phyloP scores from a whole-genome alignment of 352 stramenopile genomes.

The Pythium sukuiense region DNA sequence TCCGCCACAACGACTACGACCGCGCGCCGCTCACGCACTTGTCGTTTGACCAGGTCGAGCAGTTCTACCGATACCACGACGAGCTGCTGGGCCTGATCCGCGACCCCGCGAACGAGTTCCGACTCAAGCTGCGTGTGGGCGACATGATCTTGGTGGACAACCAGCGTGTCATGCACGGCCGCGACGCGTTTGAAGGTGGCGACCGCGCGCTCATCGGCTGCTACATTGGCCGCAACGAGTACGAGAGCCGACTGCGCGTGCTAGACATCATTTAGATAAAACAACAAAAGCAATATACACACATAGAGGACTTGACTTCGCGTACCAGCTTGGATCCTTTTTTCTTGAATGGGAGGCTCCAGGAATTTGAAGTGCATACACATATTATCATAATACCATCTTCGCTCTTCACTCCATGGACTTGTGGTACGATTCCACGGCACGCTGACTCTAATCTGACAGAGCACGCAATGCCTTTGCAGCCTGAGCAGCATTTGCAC shows the following conservation, averaged over 20 bases:
- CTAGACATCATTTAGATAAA: slow-evolving; percentile 66
- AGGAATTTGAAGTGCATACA: no score
- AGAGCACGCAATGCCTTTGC: no score
- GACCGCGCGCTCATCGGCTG: slow-evolving; percentile 83
- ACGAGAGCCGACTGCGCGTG: slow-evolving; percentile 80
- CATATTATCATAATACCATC: no score
- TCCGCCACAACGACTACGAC: slow-evolving; percentile 91
- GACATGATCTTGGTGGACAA: slow-evolving; percentile 89
- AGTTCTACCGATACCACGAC: slow-evolving; percentile 79
- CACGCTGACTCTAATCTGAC: no score
- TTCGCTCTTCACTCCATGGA: no score
- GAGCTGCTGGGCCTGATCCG: slow-evolving; percentile 68
- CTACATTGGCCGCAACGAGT: slow-evolving; percentile 88
- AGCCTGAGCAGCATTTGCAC: background rate
- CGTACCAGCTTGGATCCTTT: no score
- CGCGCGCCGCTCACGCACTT: slow-evolving; percentile 79
- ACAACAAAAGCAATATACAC: slow-evolving; percentile 7
- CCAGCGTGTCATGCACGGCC: slow-evolving; percentile 84
- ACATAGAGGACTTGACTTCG: no score
- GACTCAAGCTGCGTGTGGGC: slow-evolving; percentile 62
- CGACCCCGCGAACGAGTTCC: slow-evolving; percentile 60
- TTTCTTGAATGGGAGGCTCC: no score
- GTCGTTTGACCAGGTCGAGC: slow-evolving; percentile 61
- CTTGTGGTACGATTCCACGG: no score
- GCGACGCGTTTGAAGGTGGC: slow-evolving; percentile 73